Conservation (phyloP, 352 stramenopile genomes). For the Globisporangium paroecandrum region DNA sequence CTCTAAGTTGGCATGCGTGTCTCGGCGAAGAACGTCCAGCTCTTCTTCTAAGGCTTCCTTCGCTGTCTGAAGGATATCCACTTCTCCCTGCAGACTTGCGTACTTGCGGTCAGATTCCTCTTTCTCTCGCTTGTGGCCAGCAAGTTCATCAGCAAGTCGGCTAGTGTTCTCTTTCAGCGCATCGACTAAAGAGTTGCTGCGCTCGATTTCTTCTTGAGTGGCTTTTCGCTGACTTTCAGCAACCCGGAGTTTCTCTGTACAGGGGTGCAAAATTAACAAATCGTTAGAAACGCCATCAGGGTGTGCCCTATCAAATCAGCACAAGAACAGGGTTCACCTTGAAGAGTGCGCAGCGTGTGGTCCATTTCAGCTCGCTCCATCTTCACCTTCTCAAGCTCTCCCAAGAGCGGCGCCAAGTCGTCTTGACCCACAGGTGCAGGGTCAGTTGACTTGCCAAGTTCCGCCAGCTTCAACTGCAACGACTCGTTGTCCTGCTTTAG, state of each 20-base stretch:
- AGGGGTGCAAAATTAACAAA: neutral
- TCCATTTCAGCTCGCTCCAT: slow-evolving; percentile 42
- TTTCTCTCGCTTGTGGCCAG: slow-evolving; percentile 17
- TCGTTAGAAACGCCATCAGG: neutral
- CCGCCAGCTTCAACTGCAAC: slow-evolving; percentile 6
- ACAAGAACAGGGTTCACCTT: slow-evolving; percentile 28
- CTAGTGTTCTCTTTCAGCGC: slow-evolving; percentile 17
- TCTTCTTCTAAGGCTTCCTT: slow-evolving; percentile 43
- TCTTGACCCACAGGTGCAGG: neutral
- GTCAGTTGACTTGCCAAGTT: neutral
- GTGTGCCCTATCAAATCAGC: neutral
- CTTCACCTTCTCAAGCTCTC: slow-evolving; percentile 65
- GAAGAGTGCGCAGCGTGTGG: slow-evolving; percentile 38
- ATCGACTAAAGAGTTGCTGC: slow-evolving; percentile 14
- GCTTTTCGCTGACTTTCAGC: slow-evolving; percentile 14
- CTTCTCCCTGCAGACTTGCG: slow-evolving; percentile 29
- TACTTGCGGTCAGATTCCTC: slow-evolving; percentile 22
- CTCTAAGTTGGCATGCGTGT: slow-evolving; percentile 40
- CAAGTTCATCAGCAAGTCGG: slow-evolving; percentile 16
- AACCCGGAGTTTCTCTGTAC: slow-evolving; percentile 14
- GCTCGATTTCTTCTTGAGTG: slow-evolving; percentile 11
- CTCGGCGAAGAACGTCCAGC: slow-evolving; percentile 29
- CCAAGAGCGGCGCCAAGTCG: slow-evolving; percentile 33
- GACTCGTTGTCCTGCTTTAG: slow-evolving; percentile 15
- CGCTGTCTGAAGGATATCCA: slow-evolving; percentile 23